Evolutionary conservation across 805 yeast species (phyloP).

Genomic region (Schizosaccharomyces cryophilus): DNA sequence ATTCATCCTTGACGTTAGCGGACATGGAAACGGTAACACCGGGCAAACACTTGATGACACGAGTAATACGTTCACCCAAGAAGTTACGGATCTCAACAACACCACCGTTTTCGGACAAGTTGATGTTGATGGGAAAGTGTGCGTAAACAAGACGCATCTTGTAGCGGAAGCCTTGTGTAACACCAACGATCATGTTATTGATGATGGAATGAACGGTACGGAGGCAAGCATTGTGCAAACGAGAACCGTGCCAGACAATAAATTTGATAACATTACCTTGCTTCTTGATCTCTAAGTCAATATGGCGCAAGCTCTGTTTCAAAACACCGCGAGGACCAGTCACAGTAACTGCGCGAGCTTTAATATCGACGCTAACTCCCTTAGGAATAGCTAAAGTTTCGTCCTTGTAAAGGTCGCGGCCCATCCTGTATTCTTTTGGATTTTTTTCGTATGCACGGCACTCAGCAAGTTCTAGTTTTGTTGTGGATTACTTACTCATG

Average conservation of each 20-base stretch:
- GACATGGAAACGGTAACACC: slow-evolving; percentile 78
- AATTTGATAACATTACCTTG: slow-evolving; percentile 51
- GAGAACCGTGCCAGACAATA: slow-evolving; percentile 94
- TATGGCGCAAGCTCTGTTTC: slow-evolving; percentile 75
- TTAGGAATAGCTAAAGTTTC: slow-evolving; percentile 2
- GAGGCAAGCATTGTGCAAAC: slow-evolving; percentile 98
- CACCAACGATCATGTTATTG: slow-evolving; percentile 90
- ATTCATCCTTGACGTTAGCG: slow-evolving; percentile 76
- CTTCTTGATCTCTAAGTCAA: slow-evolving; percentile 77
- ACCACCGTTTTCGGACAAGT: slow-evolving; percentile 55
- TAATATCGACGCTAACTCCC: slow-evolving; percentile 58
- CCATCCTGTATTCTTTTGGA: background rate
- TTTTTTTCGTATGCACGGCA: background rate
- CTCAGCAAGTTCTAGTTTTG: background rate
- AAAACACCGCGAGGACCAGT: slow-evolving; percentile 95
- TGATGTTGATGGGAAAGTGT: slow-evolving; percentile 99
- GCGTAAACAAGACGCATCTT: slow-evolving; percentile 99
- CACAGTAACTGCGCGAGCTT: slow-evolving; percentile 72
- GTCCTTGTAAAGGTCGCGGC: slow-evolving; percentile 3
- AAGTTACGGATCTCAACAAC: slow-evolving; percentile 94
- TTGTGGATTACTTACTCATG: background rate
- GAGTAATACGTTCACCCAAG: slow-evolving; percentile 96
- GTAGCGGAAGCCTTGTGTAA: slow-evolving; percentile 74
- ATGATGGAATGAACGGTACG: slow-evolving; percentile 95
- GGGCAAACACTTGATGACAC: slow-evolving; percentile 61